Evolutionary conservation across 768 basidiomycete genomes (phyloP).

Genomic region (Termitomyces sp.): DNA sequence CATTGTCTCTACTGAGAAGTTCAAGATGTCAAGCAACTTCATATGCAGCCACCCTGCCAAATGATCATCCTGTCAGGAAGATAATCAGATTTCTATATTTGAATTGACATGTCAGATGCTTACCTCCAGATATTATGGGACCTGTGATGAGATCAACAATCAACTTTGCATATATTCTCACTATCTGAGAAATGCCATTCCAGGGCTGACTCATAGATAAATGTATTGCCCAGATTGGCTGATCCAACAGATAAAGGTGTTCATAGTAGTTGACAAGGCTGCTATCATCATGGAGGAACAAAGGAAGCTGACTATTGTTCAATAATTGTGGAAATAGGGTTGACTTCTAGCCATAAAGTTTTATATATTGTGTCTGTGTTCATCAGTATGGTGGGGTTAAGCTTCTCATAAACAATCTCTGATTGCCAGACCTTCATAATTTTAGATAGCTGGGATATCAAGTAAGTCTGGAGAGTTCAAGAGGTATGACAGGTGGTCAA

Average conservation of each 20-base stretch:
- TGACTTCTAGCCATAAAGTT: conserved; percentile 23
- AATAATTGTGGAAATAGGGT: conserved; percentile 33
- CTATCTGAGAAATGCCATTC: conserved; percentile 53
- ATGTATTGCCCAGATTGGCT: conserved; percentile 58
- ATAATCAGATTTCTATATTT: neutral
- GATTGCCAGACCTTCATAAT: neutral
- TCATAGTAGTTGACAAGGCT: conserved; percentile 54
- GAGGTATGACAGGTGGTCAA: too few relatives aligned
- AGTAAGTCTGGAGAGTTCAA: too few relatives aligned
- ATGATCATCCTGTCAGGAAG: conserved; percentile 63
- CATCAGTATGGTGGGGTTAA: neutral
- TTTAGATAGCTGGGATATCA: too few relatives aligned
- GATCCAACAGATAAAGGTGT: conserved; percentile 40
- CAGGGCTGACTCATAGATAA: conserved; percentile 44
- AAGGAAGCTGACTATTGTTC: conserved; percentile 28
- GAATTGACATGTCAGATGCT: conserved; percentile 7
- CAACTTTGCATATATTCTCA: conserved; percentile 42
- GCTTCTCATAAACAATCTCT: neutral
- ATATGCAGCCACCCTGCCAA: conserved; percentile 71
- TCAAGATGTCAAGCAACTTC: conserved; percentile 55
- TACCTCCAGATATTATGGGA: conserved; percentile 58
- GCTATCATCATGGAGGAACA: conserved; percentile 75
- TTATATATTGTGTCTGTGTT: conserved; percentile 13
- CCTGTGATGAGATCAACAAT: conserved; percentile 33
- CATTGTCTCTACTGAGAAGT: conserved; percentile 37